A percentile compares a stretch with the other conserved stretches of the same genome.
Conservation (phyloP, 2,329 filamentous ascomycete genomes). For the Diaporthe nobilis region DNA sequence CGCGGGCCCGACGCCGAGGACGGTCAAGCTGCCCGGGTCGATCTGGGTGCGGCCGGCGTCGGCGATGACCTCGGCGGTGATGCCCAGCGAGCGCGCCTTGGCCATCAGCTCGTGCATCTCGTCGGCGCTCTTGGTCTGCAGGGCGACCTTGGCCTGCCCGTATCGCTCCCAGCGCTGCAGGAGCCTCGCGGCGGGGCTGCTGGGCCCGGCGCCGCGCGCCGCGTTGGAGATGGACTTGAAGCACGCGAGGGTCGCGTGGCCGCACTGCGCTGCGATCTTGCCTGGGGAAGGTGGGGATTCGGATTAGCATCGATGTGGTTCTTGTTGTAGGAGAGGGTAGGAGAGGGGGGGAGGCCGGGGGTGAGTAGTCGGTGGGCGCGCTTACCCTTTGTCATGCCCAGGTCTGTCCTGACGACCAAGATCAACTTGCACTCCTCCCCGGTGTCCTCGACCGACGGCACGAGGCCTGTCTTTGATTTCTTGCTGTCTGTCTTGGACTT, state of each 20-base stretch:
- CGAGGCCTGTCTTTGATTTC: constrained; percentile 58
- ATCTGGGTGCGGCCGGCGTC: constrained; percentile 99
- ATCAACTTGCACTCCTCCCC: constrained; percentile 95
- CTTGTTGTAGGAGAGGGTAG: no score
- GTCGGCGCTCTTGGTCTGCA: constrained; percentile 90
- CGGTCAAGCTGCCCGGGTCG: constrained; percentile 90
- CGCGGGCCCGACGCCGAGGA: constrained; percentile 85
- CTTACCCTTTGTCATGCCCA: constrained; percentile 97
- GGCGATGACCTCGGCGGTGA: constrained; percentile 91
- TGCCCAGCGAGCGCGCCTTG: constrained; percentile 83
- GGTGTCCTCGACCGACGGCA: constrained; percentile 48
- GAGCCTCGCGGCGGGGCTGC: constrained; percentile 70
- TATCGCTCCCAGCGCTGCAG: constrained; percentile 87
- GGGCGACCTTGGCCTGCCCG: constrained; percentile 93
- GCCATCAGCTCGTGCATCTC: constrained; percentile 82
- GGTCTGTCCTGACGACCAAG: constrained; percentile 90
- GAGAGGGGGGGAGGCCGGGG: no score
- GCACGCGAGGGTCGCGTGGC: constrained; percentile 96
- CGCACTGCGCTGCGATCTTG: constrained; percentile 96
- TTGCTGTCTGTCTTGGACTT: constrained; percentile 50
- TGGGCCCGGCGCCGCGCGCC: constrained; percentile 62
- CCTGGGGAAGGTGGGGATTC: constrained; percentile 65
- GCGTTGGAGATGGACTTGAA: constrained; percentile 83
- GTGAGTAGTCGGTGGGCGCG: constrained; percentile 24
- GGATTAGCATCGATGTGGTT: not conserved